Conservation (phyloP, 202 grass and related monocot species). For the Elaeis oleifera region DNA sequence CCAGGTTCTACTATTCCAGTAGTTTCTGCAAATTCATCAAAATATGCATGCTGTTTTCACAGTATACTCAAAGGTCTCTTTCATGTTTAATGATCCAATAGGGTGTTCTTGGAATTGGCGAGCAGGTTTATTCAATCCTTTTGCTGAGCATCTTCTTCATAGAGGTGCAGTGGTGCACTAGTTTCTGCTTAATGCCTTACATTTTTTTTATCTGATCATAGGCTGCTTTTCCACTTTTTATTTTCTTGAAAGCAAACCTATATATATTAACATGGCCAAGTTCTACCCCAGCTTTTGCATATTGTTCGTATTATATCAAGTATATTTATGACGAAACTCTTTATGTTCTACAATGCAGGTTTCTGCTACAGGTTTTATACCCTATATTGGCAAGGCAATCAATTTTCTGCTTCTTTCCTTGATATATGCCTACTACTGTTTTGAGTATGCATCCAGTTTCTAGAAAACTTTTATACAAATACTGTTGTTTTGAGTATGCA, state of each 20-base stretch:
- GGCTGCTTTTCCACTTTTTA: too few relatives aligned
- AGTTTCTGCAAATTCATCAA: neutral
- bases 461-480: neutral
- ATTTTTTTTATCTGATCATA: too few relatives aligned
- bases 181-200: neutral
- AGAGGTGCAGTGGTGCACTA: slow-evolving; percentile 57
- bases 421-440: slow-evolving; percentile 99
- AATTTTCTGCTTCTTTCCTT: slow-evolving; percentile 87
- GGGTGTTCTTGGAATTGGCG: slow-evolving; percentile 78
- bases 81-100: slow-evolving; percentile 12
- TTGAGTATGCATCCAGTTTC: slow-evolving; percentile 54
- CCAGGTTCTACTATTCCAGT: neutral
- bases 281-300: neutral
- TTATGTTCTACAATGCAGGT: slow-evolving; percentile 40
- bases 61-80: neutral
- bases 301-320: neutral
- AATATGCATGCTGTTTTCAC: too few relatives aligned
- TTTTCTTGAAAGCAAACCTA: too few relatives aligned
- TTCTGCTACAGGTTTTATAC: slow-evolving; percentile 66
- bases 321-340: neutral
- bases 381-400: slow-evolving; percentile 72
- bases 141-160: slow-evolving; percentile 83
- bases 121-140: slow-evolving; percentile 87
- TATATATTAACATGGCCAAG: neutral
- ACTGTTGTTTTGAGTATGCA: neutral